Base-by-base conservation (phyloP, 192 early-diverging fungal species). In the Thoreauomyces humboldtii region DNA sequence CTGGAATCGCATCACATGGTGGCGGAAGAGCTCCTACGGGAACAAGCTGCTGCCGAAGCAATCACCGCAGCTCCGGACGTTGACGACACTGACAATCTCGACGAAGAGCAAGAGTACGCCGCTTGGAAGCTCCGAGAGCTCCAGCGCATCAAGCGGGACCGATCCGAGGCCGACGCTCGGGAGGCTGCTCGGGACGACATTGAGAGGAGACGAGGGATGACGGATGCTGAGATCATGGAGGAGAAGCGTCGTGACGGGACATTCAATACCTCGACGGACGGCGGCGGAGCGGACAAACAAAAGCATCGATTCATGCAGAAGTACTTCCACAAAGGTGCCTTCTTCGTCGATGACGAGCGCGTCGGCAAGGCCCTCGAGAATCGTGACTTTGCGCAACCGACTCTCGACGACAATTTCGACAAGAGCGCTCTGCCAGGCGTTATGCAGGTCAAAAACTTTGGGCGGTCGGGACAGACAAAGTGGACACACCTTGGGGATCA, bases 391-490 rank as follows among this genome's bases (percentile, higher is more conserved):
- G 71, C 78, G n/a, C 78, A 72, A 33, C 82, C 91, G n/a, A 93
- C 91, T 6, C 63, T 85, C 3, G 87, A 88, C 51, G 89, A 90
- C 72, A 73, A 75, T 56, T 70, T 76, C 53, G 80, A 85, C 43
- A 90, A 86, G 66, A 77, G 88, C n/a, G 64, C 82, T 9, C 73
- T 95, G 14, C 93, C 93, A 29, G 83, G 84, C 53, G 84, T 95
- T 7, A 92, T 94, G 88, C 91, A 92, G 70, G 92, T 93, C 34
- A 91, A 92, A 63, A 92, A 93, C 60, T 95, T 94, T 83, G 93
- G 93, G 45, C 61, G 80, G 36, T 77, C 85, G 9, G 90, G 93
- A 19, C 88, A 89, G 42, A 92, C 92, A 58, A 95, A 95, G 71
- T 95, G 85, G 71, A 95, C 91, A 21, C 91, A 92, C 54, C 74